A percentile compares a stretch with the other conserved stretches of the same genome.
Evolutionary conservation across 768 basidiomycete species (phyloP).

Genomic region (Boletales sp.): DNA sequence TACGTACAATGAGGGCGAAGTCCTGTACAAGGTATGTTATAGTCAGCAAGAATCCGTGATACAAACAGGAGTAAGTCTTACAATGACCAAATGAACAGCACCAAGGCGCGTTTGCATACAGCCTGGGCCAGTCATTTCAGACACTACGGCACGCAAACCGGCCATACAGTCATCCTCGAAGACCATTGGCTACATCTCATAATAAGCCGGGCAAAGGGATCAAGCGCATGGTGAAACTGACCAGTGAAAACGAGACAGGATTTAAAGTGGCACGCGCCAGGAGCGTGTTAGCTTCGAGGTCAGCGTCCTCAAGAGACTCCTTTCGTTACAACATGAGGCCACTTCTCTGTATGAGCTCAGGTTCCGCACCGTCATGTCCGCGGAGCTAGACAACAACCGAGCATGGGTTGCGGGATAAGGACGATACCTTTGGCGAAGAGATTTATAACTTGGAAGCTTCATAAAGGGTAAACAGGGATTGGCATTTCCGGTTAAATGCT

Average conservation of each 20-base stretch:
- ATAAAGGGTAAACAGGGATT: slow-evolving; percentile 8
- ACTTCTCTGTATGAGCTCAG: neutral
- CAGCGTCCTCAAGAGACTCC: slow-evolving; percentile 12
- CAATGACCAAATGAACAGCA: slow-evolving; percentile 20
- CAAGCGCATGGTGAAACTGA: slow-evolving; percentile 2
- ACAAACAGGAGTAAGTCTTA: slow-evolving; percentile 1
- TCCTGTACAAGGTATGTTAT: slow-evolving; percentile 9
- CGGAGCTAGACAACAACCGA: neutral
- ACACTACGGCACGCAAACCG: slow-evolving; percentile 17
- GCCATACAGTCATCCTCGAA: slow-evolving; percentile 21
- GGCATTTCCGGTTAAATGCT: slow-evolving; percentile 10
- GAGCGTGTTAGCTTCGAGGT: slow-evolving; percentile 5
- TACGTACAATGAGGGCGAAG: slow-evolving; percentile 19
- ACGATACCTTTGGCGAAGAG: slow-evolving; percentile 17
- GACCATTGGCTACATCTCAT: slow-evolving; percentile 1
- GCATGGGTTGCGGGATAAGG: slow-evolving; percentile 15
- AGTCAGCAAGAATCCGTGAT: slow-evolving; percentile 1
- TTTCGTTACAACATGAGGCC: slow-evolving; percentile 8
- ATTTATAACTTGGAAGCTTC: slow-evolving; percentile 22
- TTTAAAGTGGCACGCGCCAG: neutral
- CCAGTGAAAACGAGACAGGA: slow-evolving; percentile 11
- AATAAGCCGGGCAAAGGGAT: slow-evolving; percentile 5
- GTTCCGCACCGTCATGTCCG: slow-evolving; percentile 10
- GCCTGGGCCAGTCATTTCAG: slow-evolving; percentile 17
- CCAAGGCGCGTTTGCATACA: slow-evolving; percentile 9